Base-by-base conservation (phyloP, 352 stramenopile species). In the Elongisporangium anandrum region DNA sequence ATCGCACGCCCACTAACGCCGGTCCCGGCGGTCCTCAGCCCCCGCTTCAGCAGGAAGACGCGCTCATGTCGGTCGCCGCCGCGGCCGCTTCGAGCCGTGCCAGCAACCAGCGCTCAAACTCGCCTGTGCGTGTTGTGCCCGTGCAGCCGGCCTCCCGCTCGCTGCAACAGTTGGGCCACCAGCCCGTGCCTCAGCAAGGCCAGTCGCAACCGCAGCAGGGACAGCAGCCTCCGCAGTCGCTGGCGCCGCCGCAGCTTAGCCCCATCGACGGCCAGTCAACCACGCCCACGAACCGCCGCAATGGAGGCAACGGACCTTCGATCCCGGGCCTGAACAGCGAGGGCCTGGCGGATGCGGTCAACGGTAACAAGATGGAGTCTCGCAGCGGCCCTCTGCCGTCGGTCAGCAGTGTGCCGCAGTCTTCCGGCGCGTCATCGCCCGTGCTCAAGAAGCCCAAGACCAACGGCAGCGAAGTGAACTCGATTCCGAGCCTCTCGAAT, bases 401-500 rank as follows among this genome's bases (percentile, higher is more conserved):
- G 5, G 59, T 67, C 4, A 64, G 75, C 38, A 66, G 50, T 22
- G 51, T 63, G 41, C 39, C 56, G 22, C 69, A 70, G 50, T 79
- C 34, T 2, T 45, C 77, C 0, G 70, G 68, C 4, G 70, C 64
- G 24, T 84, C 79, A 20, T 87, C 78, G 16, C 84, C 85, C 0
- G 85, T 85, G 3, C 64, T 83, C 20, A 94, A 94, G 70, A 94
- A 94, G 63, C 73, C 77, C 10, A 94, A 94, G 64, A 70, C 79
- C 4, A 88, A 81, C 53, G 76, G 75, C 10, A 64, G 63, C 0
- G 75, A 87, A 17, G 58, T 64, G 19, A 79, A 66, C 53, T 72
- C 59, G 54, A 90, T 91, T 45, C 79, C 81, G 8, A 90, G 79
- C 29, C 55, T 91, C 26, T 78, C 77, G 6, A 94, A 92, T 62